Evolutionary conservation across 2,329 filamentous ascomycete genomes (phyloP).

Genomic region (Microsporum canis): DNA sequence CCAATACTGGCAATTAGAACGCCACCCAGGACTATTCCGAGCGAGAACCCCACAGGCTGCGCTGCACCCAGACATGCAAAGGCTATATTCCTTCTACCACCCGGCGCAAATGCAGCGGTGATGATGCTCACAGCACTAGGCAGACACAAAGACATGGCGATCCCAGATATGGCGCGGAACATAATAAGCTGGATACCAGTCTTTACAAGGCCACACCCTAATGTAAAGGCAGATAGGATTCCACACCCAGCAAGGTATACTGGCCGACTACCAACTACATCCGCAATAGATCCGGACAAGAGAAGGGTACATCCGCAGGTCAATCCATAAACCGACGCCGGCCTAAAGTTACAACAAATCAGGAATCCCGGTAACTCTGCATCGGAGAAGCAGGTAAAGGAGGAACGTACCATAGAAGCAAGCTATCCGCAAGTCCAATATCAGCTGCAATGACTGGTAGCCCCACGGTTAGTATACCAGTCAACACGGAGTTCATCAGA

Average conservation of each 20-base stretch:
- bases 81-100: slow-evolving; percentile 39
- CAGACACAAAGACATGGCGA: slow-evolving; percentile 37
- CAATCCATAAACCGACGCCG: slow-evolving; percentile 25
- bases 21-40: slow-evolving; percentile 41
- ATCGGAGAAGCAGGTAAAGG: neutral
- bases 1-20: slow-evolving; percentile 41
- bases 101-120: slow-evolving; percentile 34
- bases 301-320: slow-evolving; percentile 37
- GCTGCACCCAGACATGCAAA: slow-evolving; percentile 40
- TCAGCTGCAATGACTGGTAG: slow-evolving; percentile 18
- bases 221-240: slow-evolving; percentile 31
- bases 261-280: slow-evolving; percentile 38
- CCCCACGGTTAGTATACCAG: slow-evolving; percentile 17
- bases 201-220: slow-evolving; percentile 32
- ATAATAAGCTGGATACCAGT: slow-evolving; percentile 35
- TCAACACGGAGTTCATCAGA: slow-evolving; percentile 15
- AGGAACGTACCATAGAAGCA: slow-evolving; percentile 18
- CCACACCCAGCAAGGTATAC: slow-evolving; percentile 38
- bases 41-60: slow-evolving; percentile 40
- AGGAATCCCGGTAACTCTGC: neutral
- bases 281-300: slow-evolving; percentile 39
- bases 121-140: slow-evolving; percentile 40
- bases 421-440: slow-evolving; percentile 14
- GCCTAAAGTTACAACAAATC: slow-evolving; percentile 10
- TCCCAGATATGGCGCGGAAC: slow-evolving; percentile 36